Conservation (phyloP, 352 stramenopile genomes). For the Phytophthora uliginosa region DNA sequence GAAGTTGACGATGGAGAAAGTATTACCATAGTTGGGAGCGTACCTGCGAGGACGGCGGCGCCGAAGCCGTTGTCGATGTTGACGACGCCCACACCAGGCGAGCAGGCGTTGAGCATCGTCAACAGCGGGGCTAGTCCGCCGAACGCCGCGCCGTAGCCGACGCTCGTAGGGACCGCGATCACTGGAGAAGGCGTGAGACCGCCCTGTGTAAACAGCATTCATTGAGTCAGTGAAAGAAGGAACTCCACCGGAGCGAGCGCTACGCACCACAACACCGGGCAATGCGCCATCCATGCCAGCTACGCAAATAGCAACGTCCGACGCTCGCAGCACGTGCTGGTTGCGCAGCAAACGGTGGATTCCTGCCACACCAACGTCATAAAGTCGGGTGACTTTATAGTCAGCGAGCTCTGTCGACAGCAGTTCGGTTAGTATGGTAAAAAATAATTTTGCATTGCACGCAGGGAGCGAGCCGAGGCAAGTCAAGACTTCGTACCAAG, state of each 20-base stretch:
- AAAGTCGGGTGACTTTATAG: constrained; percentile 86
- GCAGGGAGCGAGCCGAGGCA: not conserved
- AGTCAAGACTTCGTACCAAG: constrained; percentile 60
- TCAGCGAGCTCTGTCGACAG: constrained; percentile 85
- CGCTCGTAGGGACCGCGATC: constrained; percentile 93
- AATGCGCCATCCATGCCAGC: constrained; percentile 98
- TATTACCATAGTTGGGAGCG: not conserved
- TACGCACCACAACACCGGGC: constrained; percentile 95
- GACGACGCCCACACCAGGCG: constrained; percentile 98
- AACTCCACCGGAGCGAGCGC: not conserved
- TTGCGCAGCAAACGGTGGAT: constrained; percentile 94
- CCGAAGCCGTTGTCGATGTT: constrained; percentile 99
- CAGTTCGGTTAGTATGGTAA: constrained; percentile 2
- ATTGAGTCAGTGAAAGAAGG: constrained; percentile 1
- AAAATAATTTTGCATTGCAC: not conserved
- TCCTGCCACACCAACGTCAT: constrained; percentile 95
- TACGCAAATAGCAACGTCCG: constrained; percentile 96
- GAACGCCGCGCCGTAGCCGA: constrained; percentile 93
- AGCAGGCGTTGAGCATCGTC: constrained; percentile 99
- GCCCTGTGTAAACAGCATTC: constrained; percentile 45
- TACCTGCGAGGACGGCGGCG: constrained; percentile 94
- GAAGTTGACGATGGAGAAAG: not conserved
- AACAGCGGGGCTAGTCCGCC: constrained; percentile 95
- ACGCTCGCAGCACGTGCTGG: constrained; percentile 85
- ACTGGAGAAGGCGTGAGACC: constrained; percentile 87